Conservation (phyloP, 106 monocot genomes). For the Phalaenopsis equestris region DNA sequence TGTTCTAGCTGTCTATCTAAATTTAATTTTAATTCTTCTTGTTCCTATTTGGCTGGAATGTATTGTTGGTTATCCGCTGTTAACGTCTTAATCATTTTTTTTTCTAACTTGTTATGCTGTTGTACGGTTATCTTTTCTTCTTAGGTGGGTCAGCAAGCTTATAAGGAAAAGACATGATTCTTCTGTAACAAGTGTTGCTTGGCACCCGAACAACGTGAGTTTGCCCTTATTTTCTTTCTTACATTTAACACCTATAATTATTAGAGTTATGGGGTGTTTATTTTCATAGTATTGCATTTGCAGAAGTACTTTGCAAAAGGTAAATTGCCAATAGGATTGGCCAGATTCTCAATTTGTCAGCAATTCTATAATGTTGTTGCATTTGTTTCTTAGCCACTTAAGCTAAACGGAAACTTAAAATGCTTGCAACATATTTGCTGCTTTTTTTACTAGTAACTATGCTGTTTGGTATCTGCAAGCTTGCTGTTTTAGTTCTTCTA, state of each 20-base stretch:
- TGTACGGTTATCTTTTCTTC: slow-evolving; percentile 9
- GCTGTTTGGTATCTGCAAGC: background rate
- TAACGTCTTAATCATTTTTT: background rate
- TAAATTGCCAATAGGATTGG: background rate
- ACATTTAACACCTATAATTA: background rate
- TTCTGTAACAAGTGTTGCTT: slow-evolving; percentile 95
- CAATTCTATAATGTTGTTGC: background rate
- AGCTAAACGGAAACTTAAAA: background rate
- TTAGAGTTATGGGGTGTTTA: background rate
- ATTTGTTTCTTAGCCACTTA: background rate
- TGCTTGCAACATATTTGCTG: background rate
- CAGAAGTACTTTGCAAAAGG: background rate
- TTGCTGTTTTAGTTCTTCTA: background rate
- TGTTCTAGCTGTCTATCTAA: background rate
- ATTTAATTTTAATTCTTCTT: background rate
- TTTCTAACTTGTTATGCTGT: background rate
- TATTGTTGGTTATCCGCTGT: background rate
- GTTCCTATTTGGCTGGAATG: background rate
- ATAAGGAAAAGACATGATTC: slow-evolving; percentile 95
- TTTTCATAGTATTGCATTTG: background rate
- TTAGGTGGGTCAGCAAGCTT: slow-evolving; percentile 98
- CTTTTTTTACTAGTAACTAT: background rate
- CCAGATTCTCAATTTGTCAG: background rate
- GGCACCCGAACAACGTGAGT: slow-evolving; percentile 98
- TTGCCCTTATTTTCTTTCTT: background rate